These are phyloP conservation scores for Wickerhamomyces xylosicus DNA, from an alignment of 805 yeast genomes.

Conservation along the genomic window DNA sequence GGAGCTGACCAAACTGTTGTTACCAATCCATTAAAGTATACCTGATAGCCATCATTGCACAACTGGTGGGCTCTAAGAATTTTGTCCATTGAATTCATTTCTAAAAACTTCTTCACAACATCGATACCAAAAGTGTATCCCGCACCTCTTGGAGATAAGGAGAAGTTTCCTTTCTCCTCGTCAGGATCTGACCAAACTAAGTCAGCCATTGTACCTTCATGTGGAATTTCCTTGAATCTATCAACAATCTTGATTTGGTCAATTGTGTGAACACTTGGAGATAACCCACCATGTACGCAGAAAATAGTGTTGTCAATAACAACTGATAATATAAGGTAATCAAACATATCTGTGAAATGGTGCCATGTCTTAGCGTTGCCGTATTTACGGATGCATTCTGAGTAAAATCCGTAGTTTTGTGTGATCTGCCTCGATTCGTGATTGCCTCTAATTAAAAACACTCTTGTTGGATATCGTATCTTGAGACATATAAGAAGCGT, in stretches of 20 bases:
- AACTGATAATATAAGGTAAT: conserved; percentile 78
- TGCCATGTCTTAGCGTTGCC: conserved; percentile 78
- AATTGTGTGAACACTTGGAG: conserved; percentile 89
- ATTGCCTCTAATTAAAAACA: conserved; percentile 81
- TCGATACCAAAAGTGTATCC: conserved; percentile 93
- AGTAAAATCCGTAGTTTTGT: conserved; percentile 92
- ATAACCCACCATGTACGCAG: conserved; percentile 94
- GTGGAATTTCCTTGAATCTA: conserved; percentile 91
- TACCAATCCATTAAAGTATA: conserved; percentile 81
- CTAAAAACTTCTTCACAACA: conserved; percentile 79
- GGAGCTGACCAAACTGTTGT: conserved; percentile 99
- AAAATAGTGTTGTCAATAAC: conserved; percentile 84
- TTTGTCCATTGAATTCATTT: conserved; percentile 67
- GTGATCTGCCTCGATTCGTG: conserved; percentile 97
- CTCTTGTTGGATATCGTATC: conserved; percentile 78
- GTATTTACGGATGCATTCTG: conserved; percentile 88
- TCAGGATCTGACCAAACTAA: conserved; percentile 98
- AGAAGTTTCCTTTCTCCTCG: conserved; percentile 64
- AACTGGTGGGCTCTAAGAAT: conserved; percentile 91
- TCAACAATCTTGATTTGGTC: conserved; percentile 89
- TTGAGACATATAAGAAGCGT: conserved; percentile 72
- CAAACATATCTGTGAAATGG: conserved; percentile 86
- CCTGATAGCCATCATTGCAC: conserved; percentile 93
- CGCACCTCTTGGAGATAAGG: conserved; percentile 92
- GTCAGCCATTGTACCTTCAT: conserved; percentile 99